Base-by-base conservation (phyloP, 257 asterid genomes). In the Nicotiana tabacum region DNA sequence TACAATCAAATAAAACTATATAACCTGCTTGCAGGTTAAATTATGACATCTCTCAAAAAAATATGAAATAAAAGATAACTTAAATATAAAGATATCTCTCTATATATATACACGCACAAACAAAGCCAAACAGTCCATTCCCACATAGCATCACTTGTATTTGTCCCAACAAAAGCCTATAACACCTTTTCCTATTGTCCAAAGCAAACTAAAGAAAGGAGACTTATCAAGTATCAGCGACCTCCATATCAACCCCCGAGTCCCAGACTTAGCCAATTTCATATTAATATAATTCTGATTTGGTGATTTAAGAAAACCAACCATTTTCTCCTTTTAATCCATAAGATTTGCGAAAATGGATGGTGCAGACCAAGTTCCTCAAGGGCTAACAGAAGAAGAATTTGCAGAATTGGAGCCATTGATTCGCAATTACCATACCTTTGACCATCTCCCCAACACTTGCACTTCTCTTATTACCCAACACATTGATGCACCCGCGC, bases 391-490 rank as follows among this genome's bases (percentile, higher is more conserved):
- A 57, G 81, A 84, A 27, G 92, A 92, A 43, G 98, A 95, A 29
- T 85, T 87, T 86, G 83, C 88, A 30, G 89, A 84, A 15, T 88
- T 95, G 7, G 90, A 88, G 83, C 74, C 84, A 27, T 87, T 90
- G 30, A 92, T 93, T 82, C 82, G 77, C 84, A 82, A 90, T 18
- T 85, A 88, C 89, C 95, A 95, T 94, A 88, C 87, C 5, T 93
- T 90, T 87, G 92, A 88, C n/a, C 85, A 90, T 9, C 15, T 85
- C 48, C 96, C 96, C 37, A 89, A 90, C 87, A 91, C 97, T 17
- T 92, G 97, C 89, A 91, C 91, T 7, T 95, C 99, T 56, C 88
- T 92, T 1, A 87, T 93, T 66, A 87, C 90, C 0, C 97, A 94
- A 24, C 90, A 89, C 66, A 90, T 95, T 82, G 92, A 91, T 78